These are phyloP conservation scores for Clitopilus passeckerianus DNA, from an alignment of 768 basidiomycete genomes.

Conservation along the genomic window DNA sequence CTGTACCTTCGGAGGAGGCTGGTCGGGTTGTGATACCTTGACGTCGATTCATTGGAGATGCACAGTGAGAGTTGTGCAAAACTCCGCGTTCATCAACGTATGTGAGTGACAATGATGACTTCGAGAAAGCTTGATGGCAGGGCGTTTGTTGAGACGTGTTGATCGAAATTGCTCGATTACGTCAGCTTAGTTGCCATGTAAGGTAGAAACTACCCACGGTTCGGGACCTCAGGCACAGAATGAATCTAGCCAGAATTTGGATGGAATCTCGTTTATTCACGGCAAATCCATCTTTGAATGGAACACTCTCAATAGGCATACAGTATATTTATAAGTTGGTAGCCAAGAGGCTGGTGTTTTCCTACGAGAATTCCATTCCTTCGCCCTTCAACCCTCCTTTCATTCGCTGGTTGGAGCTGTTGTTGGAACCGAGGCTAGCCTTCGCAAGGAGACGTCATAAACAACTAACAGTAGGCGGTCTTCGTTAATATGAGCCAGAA, in stretches of 20 bases:
- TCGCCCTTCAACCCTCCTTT: too few species aligned
- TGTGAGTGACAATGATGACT: conserved; percentile 11
- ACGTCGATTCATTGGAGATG: conserved; percentile 56
- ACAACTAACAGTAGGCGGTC: conserved; percentile 47
- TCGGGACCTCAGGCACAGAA: too few species aligned
- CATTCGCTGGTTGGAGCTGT: background rate
- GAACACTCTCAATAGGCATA: too few species aligned
- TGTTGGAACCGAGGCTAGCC: conserved; percentile 29
- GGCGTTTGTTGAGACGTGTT: background rate
- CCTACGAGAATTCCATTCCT: too few species aligned
- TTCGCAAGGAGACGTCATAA: conserved; percentile 79
- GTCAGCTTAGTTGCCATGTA: background rate
- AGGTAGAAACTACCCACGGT: background rate
- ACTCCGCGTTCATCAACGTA: conserved; percentile 10
- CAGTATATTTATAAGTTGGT: too few species aligned
- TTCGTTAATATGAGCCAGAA: background rate
- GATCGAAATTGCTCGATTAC: background rate
- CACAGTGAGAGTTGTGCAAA: conserved; percentile 4
- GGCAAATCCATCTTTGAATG: too few species aligned
- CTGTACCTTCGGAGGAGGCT: conserved; percentile 70
- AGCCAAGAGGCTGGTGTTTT: too few species aligned
- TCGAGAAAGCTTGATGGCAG: conserved; percentile 8
- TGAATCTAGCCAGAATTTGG: too few species aligned
- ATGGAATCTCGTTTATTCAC: too few species aligned
- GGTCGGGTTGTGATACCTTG: conserved; percentile 57